These are phyloP conservation scores for Bathelium albidoporum DNA, from an alignment of 495 filamentous ascomycete species.

Conservation along the genomic window DNA sequence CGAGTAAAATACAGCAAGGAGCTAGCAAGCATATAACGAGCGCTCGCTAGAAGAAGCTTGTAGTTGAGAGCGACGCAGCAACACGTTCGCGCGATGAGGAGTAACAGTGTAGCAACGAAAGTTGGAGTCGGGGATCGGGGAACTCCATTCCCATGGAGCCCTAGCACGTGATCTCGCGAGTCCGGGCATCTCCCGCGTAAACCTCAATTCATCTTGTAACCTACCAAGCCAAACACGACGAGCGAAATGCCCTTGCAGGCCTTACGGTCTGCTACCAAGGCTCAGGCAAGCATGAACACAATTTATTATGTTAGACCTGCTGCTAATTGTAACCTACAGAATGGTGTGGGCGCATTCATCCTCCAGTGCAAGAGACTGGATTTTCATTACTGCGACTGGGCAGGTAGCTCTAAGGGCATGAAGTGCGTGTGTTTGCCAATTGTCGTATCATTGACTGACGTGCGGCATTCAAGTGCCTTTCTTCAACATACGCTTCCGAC, in stretches of 20 bases:
- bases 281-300: constrained; percentile 42
- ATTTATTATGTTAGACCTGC: neutral
- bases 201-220: neutral
- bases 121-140: neutral
- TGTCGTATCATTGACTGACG: constrained; percentile 1
- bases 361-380: constrained; percentile 92
- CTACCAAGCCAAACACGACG: neutral
- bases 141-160: no score
- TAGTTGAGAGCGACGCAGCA: neutral
- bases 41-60: neutral
- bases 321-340: constrained; percentile 41
- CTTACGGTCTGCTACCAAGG: constrained; percentile 44
- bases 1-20: no score
- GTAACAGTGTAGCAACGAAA: neutral
- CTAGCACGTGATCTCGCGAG: neutral
- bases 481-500: constrained; percentile 60
- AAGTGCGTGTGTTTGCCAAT: constrained; percentile 49
- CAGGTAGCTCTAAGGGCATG: constrained; percentile 86
- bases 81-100: neutral
- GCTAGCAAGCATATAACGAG: neutral
- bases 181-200: neutral
- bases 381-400: constrained; percentile 94
- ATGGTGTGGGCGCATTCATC: constrained; percentile 94
- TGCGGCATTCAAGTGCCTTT: constrained; percentile 50
- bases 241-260: constrained; percentile 57